Evolutionary conservation across 192 early-diverging fungal genomes (phyloP), one percentile per base, ranked within the genome.

Genomic region (Obelidium mucronatum): DNA sequence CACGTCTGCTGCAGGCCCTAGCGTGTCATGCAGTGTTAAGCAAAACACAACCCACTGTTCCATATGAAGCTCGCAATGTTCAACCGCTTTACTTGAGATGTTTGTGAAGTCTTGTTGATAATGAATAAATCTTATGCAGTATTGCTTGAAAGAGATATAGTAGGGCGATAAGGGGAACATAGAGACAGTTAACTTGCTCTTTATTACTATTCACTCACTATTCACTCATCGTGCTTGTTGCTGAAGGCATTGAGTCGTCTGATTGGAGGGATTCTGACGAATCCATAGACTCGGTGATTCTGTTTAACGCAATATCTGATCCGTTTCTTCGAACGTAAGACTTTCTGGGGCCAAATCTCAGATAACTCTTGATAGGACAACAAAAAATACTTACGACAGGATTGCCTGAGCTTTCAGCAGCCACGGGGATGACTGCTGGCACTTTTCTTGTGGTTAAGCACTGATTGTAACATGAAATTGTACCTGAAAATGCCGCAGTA

Each of bases 221-320:
- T 59, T 59, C 56, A 59, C 56, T 59, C 56, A 59, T 59, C 26
- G 17, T 13, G 56, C 56, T 59, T 59, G 56, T 59, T 59, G 56
- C 56, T 59, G 56, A 59, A 13, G 56, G 13, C 56, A 59, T 59
- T 26, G 56, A 59, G 56, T 6, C 56, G 56, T 59, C 56, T 59
- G 56, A 24, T 59, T 59, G 56, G 19, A 24, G 56, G 19, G 56
- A 59, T 26, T 28, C 56, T 59, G 56, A 59, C 56, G 56, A 59
- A 13, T 13, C 56, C 56, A 59, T 59, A 59, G 56, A 59, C 56
- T 24, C 56, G 56, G 13, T 28, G 13, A 28, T 59, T 59, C 56
- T 59, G 56, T 59, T 59, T 26, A 28, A 59, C 28, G 56, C 56
- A 6, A 26, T 59, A 28, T 28, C 17, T 59, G 56, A 13, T 59